Evolutionary conservation across 345 rosid species (phyloP).

Genomic region (Gossypium stocksii): DNA sequence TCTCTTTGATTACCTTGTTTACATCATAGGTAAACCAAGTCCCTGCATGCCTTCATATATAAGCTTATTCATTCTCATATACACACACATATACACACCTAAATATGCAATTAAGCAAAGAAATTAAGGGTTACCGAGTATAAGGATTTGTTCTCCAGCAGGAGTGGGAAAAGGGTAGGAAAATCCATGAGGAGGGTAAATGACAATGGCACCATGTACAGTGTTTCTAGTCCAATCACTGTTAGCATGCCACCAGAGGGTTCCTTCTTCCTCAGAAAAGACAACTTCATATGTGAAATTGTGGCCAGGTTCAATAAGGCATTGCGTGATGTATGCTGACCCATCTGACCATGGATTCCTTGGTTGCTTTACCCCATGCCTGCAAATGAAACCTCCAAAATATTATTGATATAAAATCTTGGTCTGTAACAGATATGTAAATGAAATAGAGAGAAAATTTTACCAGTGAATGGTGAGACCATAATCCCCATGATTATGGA

Average conservation of each 20-base stretch:
- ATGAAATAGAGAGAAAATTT: neutral
- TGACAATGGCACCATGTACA: slow-evolving; percentile 39
- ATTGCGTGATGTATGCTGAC: slow-evolving; percentile 46
- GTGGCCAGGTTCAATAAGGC: slow-evolving; percentile 35
- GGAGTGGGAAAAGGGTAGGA: slow-evolving; percentile 28
- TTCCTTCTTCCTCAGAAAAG: slow-evolving; percentile 41
- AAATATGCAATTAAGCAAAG: neutral
- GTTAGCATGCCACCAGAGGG: slow-evolving; percentile 56
- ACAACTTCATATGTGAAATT: slow-evolving; percentile 36
- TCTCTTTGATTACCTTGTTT: slow-evolving; percentile 16
- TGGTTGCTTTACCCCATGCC: slow-evolving; percentile 55
- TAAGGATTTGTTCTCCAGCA: slow-evolving; percentile 30
- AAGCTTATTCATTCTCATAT: too few relatives aligned
- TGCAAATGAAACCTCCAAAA: neutral
- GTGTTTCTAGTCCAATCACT: slow-evolving; percentile 49
- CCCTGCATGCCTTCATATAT: slow-evolving; percentile 10
- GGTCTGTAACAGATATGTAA: neutral
- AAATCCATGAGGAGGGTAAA: slow-evolving; percentile 22
- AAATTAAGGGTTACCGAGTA: slow-evolving; percentile 23
- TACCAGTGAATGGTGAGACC: slow-evolving; percentile 39
- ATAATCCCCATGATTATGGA: slow-evolving; percentile 25
- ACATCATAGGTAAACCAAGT: slow-evolving; percentile 43
- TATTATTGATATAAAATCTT: neutral
- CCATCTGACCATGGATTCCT: slow-evolving; percentile 61
- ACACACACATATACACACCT: neutral